A percentile compares a stretch with the other conserved stretches of the same genome.
Conservation (phyloP, 805 yeast genomes). For the Blastobotrys attinorum region DNA sequence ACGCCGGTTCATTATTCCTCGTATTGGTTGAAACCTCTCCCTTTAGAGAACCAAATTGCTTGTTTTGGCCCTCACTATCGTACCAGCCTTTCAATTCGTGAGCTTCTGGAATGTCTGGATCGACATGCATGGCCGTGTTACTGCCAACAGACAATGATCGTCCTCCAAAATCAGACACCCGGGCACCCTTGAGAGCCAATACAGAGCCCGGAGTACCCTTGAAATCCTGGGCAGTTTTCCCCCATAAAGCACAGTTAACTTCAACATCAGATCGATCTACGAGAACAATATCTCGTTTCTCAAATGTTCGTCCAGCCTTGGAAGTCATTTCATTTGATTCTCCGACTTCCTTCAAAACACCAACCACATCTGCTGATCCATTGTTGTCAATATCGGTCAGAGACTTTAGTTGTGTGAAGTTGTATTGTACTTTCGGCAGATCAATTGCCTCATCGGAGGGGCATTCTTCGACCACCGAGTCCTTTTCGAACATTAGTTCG, state of each 20-base stretch:
- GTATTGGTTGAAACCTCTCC: conserved; percentile 37
- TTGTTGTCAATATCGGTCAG: conserved; percentile 64
- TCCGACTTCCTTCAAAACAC: conserved; percentile 70
- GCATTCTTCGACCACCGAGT: conserved; percentile 66
- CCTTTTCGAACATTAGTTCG: conserved; percentile 76
- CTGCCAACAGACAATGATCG: conserved; percentile 74
- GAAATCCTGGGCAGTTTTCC: conserved; percentile 75
- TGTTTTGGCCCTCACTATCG: conserved; percentile 64
- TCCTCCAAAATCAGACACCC: conserved; percentile 83
- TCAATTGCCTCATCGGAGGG: conserved; percentile 42
- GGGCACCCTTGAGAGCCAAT: conserved; percentile 86
- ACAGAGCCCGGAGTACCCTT: conserved; percentile 52
- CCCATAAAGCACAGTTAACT: conserved; percentile 83
- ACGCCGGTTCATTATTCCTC: conserved; percentile 33
- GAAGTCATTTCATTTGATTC: conserved; percentile 75
- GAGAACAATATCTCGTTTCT: conserved; percentile 78
- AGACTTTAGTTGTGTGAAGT: conserved; percentile 61
- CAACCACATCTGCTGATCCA: conserved; percentile 76
- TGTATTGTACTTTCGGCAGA: conserved; percentile 74
- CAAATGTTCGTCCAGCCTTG: conserved; percentile 80
- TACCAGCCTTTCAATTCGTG: conserved; percentile 91
- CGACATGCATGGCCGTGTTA: conserved; percentile 63
- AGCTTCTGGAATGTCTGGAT: conserved; percentile 88
- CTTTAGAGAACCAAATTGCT: conserved; percentile 54
- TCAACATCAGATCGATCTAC: conserved; percentile 81